A percentile compares a stretch with the other conserved stretches of the same genome.
Evolutionary conservation across 192 early-diverging fungal genomes (phyloP).

Genomic region (Umbelopsis sp.): DNA sequence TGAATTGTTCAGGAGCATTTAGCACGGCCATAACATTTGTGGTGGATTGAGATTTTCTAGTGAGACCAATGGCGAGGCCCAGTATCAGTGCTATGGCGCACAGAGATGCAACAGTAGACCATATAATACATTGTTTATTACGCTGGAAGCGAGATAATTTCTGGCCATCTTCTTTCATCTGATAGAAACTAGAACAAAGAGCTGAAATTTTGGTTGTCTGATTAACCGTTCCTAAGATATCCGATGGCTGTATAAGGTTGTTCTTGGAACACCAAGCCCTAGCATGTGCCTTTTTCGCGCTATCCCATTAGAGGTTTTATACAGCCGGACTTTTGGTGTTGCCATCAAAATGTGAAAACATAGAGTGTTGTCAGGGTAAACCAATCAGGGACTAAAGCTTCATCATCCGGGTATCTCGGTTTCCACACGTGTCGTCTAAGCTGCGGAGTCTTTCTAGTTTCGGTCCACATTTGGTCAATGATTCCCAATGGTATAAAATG

Average conservation of each 20-base stretch:
- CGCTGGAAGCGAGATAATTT: background rate
- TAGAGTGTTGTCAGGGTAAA: background rate
- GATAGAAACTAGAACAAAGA: background rate
- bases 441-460: background rate
- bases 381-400: background rate
- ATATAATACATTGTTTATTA: background rate
- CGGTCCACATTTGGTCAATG: background rate
- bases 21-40: background rate
- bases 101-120: background rate
- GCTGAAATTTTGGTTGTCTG: background rate
- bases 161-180: background rate
- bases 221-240: background rate
- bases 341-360: background rate
- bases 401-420: background rate
- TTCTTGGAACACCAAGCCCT: background rate
- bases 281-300: background rate
- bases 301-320: background rate
- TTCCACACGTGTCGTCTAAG: background rate
- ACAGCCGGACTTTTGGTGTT: background rate
- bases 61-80: constrained; percentile 2
- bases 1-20: background rate
- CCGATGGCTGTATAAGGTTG: background rate
- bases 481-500: background rate
- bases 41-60: background rate
- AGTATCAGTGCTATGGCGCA: constrained; percentile 4